Conservation (phyloP, 306 rosid species). For the Acacia confusa region DNA sequence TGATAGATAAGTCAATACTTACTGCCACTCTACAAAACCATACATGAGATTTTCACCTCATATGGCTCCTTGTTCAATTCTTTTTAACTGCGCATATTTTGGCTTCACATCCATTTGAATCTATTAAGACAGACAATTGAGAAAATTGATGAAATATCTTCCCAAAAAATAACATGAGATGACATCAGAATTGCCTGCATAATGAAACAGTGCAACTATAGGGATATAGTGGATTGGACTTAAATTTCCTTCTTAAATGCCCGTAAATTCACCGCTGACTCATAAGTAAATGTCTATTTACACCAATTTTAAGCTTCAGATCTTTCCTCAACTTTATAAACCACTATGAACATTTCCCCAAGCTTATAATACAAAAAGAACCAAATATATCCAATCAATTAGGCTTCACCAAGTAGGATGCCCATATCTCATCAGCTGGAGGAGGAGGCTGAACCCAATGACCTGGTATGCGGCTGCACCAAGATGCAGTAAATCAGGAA, state of each 20-base stretch:
- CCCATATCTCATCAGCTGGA: slow-evolving; percentile 89
- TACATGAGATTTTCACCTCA: too few relatives aligned
- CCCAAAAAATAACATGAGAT: neutral
- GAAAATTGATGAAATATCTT: neutral
- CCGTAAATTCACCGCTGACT: neutral
- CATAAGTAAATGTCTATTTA: neutral
- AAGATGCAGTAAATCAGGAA: slow-evolving; percentile 11
- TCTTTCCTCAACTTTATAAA: neutral
- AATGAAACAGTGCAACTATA: neutral
- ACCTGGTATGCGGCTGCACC: slow-evolving; percentile 85
- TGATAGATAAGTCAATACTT: too few relatives aligned
- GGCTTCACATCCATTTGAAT: too few relatives aligned
- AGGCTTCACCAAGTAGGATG: slow-evolving; percentile 72
- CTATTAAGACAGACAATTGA: neutral
- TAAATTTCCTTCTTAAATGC: neutral
- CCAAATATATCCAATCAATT: slow-evolving; percentile 36
- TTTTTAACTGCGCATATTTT: too few relatives aligned
- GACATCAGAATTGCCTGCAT: neutral
- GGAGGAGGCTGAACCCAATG: slow-evolving; percentile 91
- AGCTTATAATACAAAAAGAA: slow-evolving; percentile 2
- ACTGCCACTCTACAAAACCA: too few relatives aligned
- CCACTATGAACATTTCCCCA: slow-evolving; percentile 1
- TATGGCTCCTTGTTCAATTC: too few relatives aligned
- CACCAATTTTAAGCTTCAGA: neutral
- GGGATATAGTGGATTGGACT: neutral